Evolutionary conservation across 345 rosid species (phyloP), one percentile per base, ranked within the genome.

Genomic region (Nephelium lappaceum): DNA sequence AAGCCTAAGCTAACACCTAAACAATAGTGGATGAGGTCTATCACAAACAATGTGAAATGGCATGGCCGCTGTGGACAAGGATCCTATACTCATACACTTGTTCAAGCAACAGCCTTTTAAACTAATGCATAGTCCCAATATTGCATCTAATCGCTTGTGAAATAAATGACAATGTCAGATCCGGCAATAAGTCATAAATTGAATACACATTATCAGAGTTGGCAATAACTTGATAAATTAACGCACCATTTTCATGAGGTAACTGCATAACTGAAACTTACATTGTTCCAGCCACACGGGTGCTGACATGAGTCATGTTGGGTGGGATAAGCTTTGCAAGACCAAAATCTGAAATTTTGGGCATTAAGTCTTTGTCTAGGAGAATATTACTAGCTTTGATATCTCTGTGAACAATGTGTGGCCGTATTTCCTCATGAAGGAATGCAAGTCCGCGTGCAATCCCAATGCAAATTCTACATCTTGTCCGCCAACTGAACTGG

Each of bases 281-380:
- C 98, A 92, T 84, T 84, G 98, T 95, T 58, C 99, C 99, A 9
- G 99, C 98, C n/a, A 96, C 99, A 38, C 98, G 93, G 47, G 99
- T 96, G 82, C 98, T 96, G 79, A 96, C 95, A 79, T 96, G 99
- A 69, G 98, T 92, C 91, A 85, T 74, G 81, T 91, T 84, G 42
- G 89, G 75, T 9, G 99, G 99, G 74, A 96, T 89, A 79, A 96
- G 97, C 85, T 85, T 96, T 4, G 99, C 99, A 14, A 96, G 92
- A 71, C 99, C 99, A 83, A 96, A 96, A 82, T 96, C 99, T 55
- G 99, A 85, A 77, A 96, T 96, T 89, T 90, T 96, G 25, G 99
- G 94, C 18, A 86, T 87, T 11, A 93, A 83, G 71, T 92, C 88
- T 75, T 71, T 88, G 82, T 92, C 99, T 7, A 96, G 97, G 38